These are phyloP conservation scores for Cephalotrichum gorgonifer DNA, from an alignment of 2,329 filamentous ascomycete species.

Conservation along the genomic window DNA sequence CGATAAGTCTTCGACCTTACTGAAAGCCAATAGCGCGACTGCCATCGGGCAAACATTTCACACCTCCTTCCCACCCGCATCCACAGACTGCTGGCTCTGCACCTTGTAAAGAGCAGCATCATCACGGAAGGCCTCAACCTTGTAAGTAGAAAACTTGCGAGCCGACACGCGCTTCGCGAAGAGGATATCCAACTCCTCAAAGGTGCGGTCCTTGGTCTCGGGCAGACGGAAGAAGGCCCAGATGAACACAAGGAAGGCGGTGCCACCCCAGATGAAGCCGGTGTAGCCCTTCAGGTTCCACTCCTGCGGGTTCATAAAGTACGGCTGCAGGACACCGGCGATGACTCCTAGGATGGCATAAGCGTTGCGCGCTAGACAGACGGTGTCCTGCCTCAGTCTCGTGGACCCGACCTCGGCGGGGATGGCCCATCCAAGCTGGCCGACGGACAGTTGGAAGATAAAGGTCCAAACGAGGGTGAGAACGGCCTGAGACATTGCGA, in stretches of 20 bases:
- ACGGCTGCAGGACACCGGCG: conserved; percentile 17
- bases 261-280: conserved; percentile 31
- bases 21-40: too few relatives aligned
- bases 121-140: conserved; percentile 10
- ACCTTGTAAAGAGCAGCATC: too few relatives aligned
- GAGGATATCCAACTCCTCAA: conserved; percentile 31
- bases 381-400: conserved; percentile 19
- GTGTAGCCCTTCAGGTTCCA: conserved; percentile 26
- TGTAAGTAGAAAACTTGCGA: conserved; percentile 21
- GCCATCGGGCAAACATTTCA: too few relatives aligned
- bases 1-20: too few relatives aligned
- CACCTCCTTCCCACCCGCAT: too few relatives aligned
- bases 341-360: conserved; percentile 9
- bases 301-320: conserved; percentile 24
- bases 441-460: conserved; percentile 77
- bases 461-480: conserved; percentile 81
- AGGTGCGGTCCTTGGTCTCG: conserved; percentile 39
- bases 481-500: conserved; percentile 60
- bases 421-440: conserved; percentile 28
- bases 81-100: too few relatives aligned
- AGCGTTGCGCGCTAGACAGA: conserved; percentile 19
- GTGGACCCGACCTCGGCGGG: conserved; percentile 20
- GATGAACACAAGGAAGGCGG: conserved; percentile 30
- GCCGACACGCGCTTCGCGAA: conserved; percentile 27
- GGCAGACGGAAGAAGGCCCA: conserved; percentile 43